Conservation (phyloP, 2,329 filamentous ascomycete species). For the Alternaria triticina region DNA sequence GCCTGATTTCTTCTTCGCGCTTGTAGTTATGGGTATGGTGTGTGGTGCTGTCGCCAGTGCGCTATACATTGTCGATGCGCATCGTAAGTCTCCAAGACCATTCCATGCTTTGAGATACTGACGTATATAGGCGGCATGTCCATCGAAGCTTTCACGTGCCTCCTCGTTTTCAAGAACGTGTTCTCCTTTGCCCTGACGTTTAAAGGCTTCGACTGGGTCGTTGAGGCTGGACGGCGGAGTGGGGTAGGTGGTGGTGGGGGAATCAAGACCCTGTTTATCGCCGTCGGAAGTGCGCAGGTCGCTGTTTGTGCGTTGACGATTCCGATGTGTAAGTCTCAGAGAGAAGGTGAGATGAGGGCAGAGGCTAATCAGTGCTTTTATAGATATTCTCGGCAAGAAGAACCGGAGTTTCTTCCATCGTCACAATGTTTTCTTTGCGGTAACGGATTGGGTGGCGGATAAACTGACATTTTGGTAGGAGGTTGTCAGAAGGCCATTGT, state of each 20-base stretch:
- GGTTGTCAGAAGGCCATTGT: not conserved
- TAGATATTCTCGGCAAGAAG: conserved; percentile 47
- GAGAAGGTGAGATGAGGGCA: not conserved
- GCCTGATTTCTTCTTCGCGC: conserved; percentile 80
- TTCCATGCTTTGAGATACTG: not conserved
- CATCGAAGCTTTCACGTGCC: conserved; percentile 86
- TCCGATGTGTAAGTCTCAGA: conserved; percentile 72
- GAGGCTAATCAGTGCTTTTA: not conserved
- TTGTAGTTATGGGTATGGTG: conserved; percentile 89
- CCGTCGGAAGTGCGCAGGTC: conserved; percentile 78
- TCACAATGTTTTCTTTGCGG: conserved; percentile 43
- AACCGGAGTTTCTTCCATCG: conserved; percentile 43
- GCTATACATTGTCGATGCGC: conserved; percentile 90
- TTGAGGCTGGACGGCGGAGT: conserved; percentile 43
- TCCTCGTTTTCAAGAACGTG: conserved; percentile 93
- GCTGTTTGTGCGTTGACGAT: conserved; percentile 76
- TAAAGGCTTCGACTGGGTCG: conserved; percentile 83
- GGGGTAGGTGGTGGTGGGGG: conserved; percentile 42
- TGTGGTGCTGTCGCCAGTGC: conserved; percentile 85
- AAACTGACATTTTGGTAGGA: conserved; percentile 16
- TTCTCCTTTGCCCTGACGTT: conserved; percentile 88
- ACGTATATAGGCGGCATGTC: conserved; percentile 70
- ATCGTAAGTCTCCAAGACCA: conserved; percentile 61
- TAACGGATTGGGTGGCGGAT: conserved; percentile 41
- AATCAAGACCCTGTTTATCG: conserved; percentile 71